These are phyloP conservation scores for Chalciporus piperatus DNA, from an alignment of 768 basidiomycete species.

Conservation along the genomic window DNA sequence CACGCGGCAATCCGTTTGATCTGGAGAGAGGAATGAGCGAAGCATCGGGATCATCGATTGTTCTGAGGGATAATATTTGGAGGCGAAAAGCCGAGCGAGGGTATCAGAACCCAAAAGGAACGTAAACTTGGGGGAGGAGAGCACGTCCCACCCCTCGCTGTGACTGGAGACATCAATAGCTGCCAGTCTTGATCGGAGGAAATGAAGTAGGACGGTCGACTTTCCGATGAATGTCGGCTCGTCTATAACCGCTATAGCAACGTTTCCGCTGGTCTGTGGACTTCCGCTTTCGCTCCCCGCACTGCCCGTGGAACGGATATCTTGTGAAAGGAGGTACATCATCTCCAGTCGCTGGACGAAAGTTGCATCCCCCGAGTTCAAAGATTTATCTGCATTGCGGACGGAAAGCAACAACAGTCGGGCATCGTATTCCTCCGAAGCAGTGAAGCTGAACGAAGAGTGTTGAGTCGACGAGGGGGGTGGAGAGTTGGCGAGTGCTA, in stretches of 20 bases:
- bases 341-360: conserved; percentile 81
- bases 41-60: conserved; percentile 56
- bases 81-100: conserved; percentile 71
- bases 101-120: conserved; percentile 87
- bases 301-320: conserved; percentile 28
- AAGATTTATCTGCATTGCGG: conserved; percentile 80
- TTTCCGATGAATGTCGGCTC: conserved; percentile 91
- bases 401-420: conserved; percentile 79
- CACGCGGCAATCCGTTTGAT: conserved; percentile 57
- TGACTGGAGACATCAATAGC: neutral
- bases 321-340: conserved; percentile 69
- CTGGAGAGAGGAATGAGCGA: conserved; percentile 53
- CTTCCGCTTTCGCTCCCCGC: neutral
- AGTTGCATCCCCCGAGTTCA: conserved; percentile 69
- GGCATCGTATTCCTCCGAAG: conserved; percentile 53
- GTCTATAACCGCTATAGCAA: conserved; percentile 79
- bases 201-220: conserved; percentile 53
- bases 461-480: conserved; percentile 18
- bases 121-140: conserved; percentile 43
- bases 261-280: conserved; percentile 34
- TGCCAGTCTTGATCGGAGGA: conserved; percentile 37
- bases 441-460: neutral
- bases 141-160: neutral
- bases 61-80: conserved; percentile 64
- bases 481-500: conserved; percentile 60